These are phyloP conservation scores for Endocalyx cinctus DNA, from an alignment of 2,329 filamentous ascomycete genomes.

Conservation along the genomic window DNA sequence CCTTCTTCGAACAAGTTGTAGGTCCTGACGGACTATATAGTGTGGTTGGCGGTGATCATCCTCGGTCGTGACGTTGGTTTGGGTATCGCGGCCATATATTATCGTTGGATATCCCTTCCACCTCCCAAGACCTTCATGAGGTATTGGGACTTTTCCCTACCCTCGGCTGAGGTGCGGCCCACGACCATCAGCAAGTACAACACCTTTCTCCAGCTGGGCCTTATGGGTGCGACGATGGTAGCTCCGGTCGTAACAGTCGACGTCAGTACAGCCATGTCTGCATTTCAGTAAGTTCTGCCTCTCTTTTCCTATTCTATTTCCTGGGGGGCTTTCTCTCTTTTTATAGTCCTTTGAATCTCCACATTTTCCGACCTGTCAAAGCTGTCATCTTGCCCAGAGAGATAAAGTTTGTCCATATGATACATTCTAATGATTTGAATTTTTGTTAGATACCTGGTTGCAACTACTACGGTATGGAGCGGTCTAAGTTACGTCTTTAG, in stretches of 20 bases:
- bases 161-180: conserved; percentile 77
- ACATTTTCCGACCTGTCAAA: too few relatives aligned
- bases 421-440: conserved; percentile 28
- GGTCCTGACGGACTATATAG: too few relatives aligned
- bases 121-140: conserved; percentile 86
- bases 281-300: conserved; percentile 54
- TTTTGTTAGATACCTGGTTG: conserved; percentile 68
- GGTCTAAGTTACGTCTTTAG: conserved; percentile 87
- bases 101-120: conserved; percentile 89
- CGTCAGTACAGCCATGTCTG: conserved; percentile 50
- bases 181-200: conserved; percentile 88
- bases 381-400: too few relatives aligned
- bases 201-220: conserved; percentile 81
- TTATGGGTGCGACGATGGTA: conserved; percentile 80
- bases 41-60: conserved; percentile 86
- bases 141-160: conserved; percentile 97
- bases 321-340: conserved; percentile 5
- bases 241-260: conserved; percentile 68
- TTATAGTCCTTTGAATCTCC: not conserved
- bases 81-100: conserved; percentile 84
- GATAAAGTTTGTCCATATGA: too few relatives aligned
- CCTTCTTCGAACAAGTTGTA: too few relatives aligned
- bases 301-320: not conserved
- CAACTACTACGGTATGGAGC: conserved; percentile 87
- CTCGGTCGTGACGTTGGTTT: conserved; percentile 83